phyloP scores from a whole-genome alignment of 169 alveolate species.

The Neospora caninum region DNA sequence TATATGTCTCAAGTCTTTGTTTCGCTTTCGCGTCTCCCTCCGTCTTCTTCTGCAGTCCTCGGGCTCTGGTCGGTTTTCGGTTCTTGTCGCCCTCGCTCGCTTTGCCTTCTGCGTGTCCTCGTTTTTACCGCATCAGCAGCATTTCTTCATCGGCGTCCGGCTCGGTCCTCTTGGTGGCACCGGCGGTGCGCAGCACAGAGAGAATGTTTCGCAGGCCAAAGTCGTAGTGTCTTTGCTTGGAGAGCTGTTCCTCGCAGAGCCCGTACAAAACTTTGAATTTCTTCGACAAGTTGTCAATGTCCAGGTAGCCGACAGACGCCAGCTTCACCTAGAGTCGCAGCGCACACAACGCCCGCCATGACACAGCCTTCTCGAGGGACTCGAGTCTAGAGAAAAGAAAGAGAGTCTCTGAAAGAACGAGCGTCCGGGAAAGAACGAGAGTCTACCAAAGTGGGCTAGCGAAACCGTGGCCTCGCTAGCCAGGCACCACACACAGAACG shows the following conservation, averaged over 20 bases:
- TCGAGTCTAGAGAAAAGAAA: not conserved
- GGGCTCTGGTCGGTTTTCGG: not conserved
- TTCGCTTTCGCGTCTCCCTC: no score
- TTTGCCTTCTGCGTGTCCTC: not conserved
- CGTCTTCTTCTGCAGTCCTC: no score
- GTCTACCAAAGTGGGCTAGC: no score
- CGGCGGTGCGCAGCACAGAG: conserved; percentile 94
- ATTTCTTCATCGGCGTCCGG: conserved; percentile 90
- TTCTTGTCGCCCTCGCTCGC: not conserved
- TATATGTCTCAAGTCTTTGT: no score
- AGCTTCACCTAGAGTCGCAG: conserved; percentile 82
- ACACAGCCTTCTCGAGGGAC: no score
- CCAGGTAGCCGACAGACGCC: conserved; percentile 93
- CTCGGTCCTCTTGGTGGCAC: conserved; percentile 91
- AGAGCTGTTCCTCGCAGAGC: conserved; percentile 94
- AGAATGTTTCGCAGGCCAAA: conserved; percentile 94
- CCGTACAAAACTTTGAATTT: conserved; percentile 94
- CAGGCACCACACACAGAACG: no score
- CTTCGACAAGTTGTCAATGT: conserved; percentile 88
- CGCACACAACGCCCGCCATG: no score
- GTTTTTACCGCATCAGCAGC: conserved; percentile 73
- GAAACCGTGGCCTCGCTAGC: no score
- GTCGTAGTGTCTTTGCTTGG: conserved; percentile 95
- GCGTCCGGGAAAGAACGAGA: no score
- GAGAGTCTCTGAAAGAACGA: no score